Percentiles rank a stretch among this genome's conserved stretches.
Evolutionary conservation across 2,329 filamentous ascomycete species (phyloP).

Genomic region (Cercospora janseana): DNA sequence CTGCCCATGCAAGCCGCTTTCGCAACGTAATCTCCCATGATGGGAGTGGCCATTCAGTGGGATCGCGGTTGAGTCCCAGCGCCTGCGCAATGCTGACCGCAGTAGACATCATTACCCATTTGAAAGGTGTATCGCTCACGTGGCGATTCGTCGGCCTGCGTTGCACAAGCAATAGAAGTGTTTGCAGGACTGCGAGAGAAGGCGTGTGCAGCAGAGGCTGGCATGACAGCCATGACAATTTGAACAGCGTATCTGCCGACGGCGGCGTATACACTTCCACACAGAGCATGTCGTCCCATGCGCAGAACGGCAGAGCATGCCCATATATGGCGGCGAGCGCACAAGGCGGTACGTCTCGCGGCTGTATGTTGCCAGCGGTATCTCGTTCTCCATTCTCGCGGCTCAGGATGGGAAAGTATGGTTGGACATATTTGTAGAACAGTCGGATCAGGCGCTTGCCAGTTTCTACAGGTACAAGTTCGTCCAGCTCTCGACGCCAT

Average conservation of each 20-base stretch:
- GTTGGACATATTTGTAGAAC: constrained; percentile 46
- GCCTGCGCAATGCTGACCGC: constrained; percentile 57
- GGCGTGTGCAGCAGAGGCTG: constrained; percentile 35
- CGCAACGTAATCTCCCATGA: constrained; percentile 62
- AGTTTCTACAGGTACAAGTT: constrained; percentile 34
- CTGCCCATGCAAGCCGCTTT: constrained; percentile 61
- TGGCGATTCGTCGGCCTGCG: constrained; percentile 37
- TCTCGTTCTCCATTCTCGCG: constrained; percentile 38
- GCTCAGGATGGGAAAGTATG: constrained; percentile 47
- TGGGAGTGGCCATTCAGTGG: constrained; percentile 61
- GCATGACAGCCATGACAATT: constrained; percentile 35
- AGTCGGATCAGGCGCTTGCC: constrained; percentile 43
- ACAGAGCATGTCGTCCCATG: constrained; percentile 45
- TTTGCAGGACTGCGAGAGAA: constrained; percentile 35
- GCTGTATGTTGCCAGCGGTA: constrained; percentile 31
- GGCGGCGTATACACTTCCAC: constrained; percentile 38
- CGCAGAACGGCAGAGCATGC: constrained; percentile 46
- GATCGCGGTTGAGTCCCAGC: constrained; percentile 61
- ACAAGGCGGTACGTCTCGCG: constrained; percentile 39
- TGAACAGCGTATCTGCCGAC: constrained; percentile 36
- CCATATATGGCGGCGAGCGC: constrained; percentile 46
- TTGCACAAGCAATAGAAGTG: constrained; percentile 37
- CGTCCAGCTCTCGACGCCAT: constrained; percentile 35
- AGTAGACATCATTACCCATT: constrained; percentile 37
- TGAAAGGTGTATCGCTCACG: constrained; percentile 38